A percentile compares a stretch with the other conserved stretches of the same genome.
Evolutionary conservation across 179 eudicot species (phyloP).

Genomic region (Amaranthus tricolor): DNA sequence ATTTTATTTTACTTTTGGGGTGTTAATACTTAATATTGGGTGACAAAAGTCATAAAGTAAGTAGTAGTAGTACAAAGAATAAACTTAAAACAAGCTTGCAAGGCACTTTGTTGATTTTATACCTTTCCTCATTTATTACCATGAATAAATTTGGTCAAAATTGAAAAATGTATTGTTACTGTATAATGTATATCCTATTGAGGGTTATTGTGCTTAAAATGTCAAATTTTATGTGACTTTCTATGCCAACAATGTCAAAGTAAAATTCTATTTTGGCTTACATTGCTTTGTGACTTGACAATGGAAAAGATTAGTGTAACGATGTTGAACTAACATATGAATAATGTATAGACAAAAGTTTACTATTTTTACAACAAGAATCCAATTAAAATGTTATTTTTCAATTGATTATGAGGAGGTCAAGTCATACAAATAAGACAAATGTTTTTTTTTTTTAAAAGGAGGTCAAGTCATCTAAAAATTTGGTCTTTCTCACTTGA

Average conservation of each 20-base stretch:
- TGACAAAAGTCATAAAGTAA: conserved; percentile 5
- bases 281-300: neutral
- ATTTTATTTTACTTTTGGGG: neutral
- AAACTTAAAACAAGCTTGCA: conserved; percentile 8
- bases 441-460: neutral
- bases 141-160: neutral
- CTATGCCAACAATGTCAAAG: conserved; percentile 5
- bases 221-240: conserved; percentile 2
- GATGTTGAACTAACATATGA: no score
- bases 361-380: neutral
- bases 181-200: neutral
- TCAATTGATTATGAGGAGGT: neutral
- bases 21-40: conserved; percentile 10
- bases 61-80: conserved; percentile 15
- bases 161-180: neutral
- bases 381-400: neutral
- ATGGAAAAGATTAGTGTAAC: neutral
- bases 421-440: neutral
- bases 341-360: neutral
- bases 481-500: no score
- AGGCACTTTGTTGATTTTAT: neutral
- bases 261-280: neutral
- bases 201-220: neutral
- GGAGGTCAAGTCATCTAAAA: neutral
- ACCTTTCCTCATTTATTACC: conserved; percentile 27